Evolutionary conservation across 1,284 basidiomycete species (phyloP).

Genomic region (Macrocybe sp.): DNA sequence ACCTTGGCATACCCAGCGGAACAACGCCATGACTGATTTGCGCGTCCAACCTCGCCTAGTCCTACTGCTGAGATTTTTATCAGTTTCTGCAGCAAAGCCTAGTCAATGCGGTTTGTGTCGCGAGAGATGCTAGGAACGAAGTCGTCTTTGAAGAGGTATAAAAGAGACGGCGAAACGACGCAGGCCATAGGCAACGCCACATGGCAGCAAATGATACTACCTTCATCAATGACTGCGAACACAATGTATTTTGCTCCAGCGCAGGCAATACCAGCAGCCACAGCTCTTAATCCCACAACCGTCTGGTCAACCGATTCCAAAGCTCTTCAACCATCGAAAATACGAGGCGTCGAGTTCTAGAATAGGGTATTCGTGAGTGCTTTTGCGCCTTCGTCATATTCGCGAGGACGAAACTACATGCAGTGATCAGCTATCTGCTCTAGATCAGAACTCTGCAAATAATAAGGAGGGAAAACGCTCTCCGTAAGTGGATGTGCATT

Average conservation of each 20-base stretch:
- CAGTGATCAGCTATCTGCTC: constrained; percentile 39
- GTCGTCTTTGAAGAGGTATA: too few relatives aligned
- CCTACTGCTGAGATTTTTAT: too few relatives aligned
- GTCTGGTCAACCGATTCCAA: constrained; percentile 10
- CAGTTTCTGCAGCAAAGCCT: too few relatives aligned
- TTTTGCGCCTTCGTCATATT: constrained; percentile 1
- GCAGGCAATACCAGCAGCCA: constrained; percentile 43
- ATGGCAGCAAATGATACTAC: too few relatives aligned
- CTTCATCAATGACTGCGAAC: constrained; percentile 21
- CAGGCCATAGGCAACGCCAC: too few relatives aligned
- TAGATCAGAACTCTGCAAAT: constrained; percentile 63
- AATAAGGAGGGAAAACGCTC: constrained; percentile 47
- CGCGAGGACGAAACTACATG: not conserved
- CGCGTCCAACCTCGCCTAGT: too few relatives aligned
- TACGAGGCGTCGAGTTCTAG: constrained; percentile 60
- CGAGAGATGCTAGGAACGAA: too few relatives aligned
- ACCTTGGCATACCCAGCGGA: too few relatives aligned
- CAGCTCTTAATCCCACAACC: constrained; percentile 27
- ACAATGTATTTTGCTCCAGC: constrained; percentile 48
- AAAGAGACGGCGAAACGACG: too few relatives aligned
- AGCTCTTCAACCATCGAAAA: constrained; percentile 45
- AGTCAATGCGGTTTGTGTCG: too few relatives aligned
- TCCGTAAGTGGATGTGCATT: too few relatives aligned
- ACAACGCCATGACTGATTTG: too few relatives aligned
- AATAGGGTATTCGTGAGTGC: constrained; percentile 59